Evolutionary conservation across 2,329 filamentous ascomycete genomes (phyloP).

Genomic region (Diplodia mutila): DNA sequence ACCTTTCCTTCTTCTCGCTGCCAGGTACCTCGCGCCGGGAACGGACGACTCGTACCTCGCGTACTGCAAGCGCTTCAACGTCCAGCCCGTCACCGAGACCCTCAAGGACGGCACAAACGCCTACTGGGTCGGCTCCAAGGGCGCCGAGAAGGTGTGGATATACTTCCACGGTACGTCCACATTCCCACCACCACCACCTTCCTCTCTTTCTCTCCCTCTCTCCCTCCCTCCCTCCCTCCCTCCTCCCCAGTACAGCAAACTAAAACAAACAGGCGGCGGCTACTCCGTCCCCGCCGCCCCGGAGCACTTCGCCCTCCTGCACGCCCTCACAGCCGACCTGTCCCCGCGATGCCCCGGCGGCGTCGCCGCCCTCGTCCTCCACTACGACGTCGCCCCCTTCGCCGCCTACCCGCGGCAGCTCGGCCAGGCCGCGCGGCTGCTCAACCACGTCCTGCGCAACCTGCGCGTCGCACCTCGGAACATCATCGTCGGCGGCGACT

Average conservation of each 20-base stretch:
- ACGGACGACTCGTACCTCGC: slow-evolving; percentile 11
- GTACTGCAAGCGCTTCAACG: slow-evolving; percentile 9
- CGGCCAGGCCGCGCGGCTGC: slow-evolving; percentile 29
- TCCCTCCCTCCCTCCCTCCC: too few species aligned
- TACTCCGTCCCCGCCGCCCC: slow-evolving; percentile 8
- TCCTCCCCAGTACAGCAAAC: too few species aligned
- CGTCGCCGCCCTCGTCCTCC: slow-evolving; percentile 32
- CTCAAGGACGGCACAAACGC: slow-evolving; percentile 22
- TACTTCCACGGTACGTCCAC: slow-evolving; percentile 13
- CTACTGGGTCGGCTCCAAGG: slow-evolving; percentile 20
- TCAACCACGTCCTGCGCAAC: slow-evolving; percentile 30
- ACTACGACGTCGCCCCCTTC: slow-evolving; percentile 34
- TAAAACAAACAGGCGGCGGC: slow-evolving; percentile 14
- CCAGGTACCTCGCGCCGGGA: background rate
- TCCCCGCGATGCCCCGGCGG: background rate
- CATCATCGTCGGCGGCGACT: slow-evolving; percentile 29
- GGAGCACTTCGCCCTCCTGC: slow-evolving; percentile 13
- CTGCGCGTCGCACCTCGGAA: background rate
- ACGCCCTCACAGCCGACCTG: slow-evolving; percentile 1
- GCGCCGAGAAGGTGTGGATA: slow-evolving; percentile 12
- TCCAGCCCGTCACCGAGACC: slow-evolving; percentile 8
- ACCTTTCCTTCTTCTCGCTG: background rate
- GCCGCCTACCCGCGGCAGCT: slow-evolving; percentile 33
- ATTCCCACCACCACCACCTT: background rate
- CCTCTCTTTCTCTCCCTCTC: background rate